Evolutionary conservation across 352 stramenopile genomes (phyloP).

Genomic region (Phytophthora hybrid): DNA sequence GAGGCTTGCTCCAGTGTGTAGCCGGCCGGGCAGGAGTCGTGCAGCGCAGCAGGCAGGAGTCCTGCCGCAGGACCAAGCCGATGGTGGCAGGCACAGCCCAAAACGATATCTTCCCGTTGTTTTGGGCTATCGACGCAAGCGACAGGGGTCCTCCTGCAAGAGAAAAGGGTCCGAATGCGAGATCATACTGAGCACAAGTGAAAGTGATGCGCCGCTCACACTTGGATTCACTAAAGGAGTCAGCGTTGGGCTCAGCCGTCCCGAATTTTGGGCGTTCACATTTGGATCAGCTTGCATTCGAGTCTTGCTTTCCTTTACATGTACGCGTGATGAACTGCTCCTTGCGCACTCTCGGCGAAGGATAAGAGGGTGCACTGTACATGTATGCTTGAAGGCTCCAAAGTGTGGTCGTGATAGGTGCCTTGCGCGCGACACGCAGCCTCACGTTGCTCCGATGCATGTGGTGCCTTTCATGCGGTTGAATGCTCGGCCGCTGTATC

Average conservation of each 20-base stretch:
- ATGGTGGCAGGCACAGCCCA: neutral
- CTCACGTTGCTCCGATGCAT: neutral
- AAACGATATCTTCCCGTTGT: conserved; percentile 2
- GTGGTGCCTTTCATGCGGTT: neutral
- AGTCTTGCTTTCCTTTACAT: too few relatives aligned
- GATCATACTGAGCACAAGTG: neutral
- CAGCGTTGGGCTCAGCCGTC: conserved; percentile 11
- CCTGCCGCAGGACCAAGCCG: neutral
- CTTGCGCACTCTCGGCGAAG: neutral
- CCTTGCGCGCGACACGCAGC: neutral
- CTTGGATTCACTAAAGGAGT: conserved; percentile 17
- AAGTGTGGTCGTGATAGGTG: neutral
- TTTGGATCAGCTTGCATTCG: neutral
- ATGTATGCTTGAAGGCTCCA: neutral
- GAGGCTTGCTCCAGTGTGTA: too few relatives aligned
- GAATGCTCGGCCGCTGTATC: neutral
- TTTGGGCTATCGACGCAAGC: conserved; percentile 22
- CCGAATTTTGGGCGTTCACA: conserved; percentile 9
- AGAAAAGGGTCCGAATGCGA: conserved; percentile 33
- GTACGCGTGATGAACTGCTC: too few relatives aligned
- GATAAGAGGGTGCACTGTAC: neutral
- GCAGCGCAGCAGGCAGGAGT: too few relatives aligned
- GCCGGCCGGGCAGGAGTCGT: too few relatives aligned
- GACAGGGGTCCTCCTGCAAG: conserved; percentile 25
- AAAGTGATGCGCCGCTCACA: conserved; percentile 1